Percentiles rank a stretch among this genome's conserved stretches.
phyloP scores from a whole-genome alignment of 208 protist genomes.

The Leishmania martiniquensis region DNA sequence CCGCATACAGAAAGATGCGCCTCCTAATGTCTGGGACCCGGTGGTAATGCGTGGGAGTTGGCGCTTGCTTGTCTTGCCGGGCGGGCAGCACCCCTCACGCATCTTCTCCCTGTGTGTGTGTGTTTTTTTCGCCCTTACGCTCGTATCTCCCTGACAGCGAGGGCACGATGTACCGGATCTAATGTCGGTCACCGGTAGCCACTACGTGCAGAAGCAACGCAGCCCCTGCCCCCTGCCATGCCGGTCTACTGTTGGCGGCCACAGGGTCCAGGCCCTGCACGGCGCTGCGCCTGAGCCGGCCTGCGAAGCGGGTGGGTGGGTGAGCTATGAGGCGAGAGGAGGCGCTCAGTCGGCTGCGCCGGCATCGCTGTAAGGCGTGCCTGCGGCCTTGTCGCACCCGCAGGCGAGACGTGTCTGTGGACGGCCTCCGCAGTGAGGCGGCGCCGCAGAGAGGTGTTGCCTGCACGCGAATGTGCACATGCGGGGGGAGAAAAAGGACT shows the following conservation, averaged over 20 bases:
- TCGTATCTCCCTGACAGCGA: background rate
- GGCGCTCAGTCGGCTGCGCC: too few relatives aligned
- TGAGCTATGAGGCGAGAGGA: too few relatives aligned
- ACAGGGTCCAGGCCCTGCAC: background rate
- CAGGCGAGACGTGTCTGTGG: too few relatives aligned
- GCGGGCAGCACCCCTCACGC: background rate
- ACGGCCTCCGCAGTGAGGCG: too few relatives aligned
- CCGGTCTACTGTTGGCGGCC: background rate
- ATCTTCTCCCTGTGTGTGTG: background rate
- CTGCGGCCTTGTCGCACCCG: too few relatives aligned
- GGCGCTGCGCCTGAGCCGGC: too few relatives aligned
- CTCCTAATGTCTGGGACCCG: background rate
- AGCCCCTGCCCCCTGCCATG: background rate
- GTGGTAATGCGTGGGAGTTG: background rate
- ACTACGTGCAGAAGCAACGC: background rate
- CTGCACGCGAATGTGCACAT: too few relatives aligned
- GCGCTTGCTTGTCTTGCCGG: background rate
- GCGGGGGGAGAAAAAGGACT: too few relatives aligned
- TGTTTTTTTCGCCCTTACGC: constrained; percentile 5
- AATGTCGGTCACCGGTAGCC: background rate
- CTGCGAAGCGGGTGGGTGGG: too few relatives aligned
- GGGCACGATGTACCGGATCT: background rate
- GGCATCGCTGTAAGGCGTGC: too few relatives aligned
- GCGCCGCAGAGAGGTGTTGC: too few relatives aligned
- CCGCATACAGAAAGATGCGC: background rate